phyloP scores from a whole-genome alignment of 768 basidiomycete genomes.

The Leccinum rimulosum region DNA sequence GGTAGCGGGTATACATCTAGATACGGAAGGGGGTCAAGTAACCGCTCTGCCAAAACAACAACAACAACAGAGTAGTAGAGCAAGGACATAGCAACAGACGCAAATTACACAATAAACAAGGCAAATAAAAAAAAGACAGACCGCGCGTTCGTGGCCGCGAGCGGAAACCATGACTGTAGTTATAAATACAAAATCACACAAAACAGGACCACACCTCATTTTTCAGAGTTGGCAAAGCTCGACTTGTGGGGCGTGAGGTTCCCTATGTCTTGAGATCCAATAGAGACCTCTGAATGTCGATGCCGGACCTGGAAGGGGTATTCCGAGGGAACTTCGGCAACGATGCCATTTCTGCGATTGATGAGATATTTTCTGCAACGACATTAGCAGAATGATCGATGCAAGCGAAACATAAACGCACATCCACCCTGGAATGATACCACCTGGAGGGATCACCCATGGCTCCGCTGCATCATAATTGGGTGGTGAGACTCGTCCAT shows the following conservation, averaged over 20 bases:
- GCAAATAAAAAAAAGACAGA: conserved; percentile 4
- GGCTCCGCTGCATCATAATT: conserved; percentile 62
- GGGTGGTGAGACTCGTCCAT: conserved; percentile 62
- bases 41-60: conserved; percentile 1
- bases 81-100: neutral
- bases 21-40: neutral
- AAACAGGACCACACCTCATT: conserved; percentile 9
- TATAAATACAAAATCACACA: neutral
- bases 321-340: conserved; percentile 16
- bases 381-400: neutral
- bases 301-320: conserved; percentile 33
- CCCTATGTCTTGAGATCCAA: conserved; percentile 32
- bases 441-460: conserved; percentile 72
- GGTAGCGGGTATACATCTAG: conserved; percentile 9
- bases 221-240: conserved; percentile 29
- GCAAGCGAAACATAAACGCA: conserved; percentile 31
- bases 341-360: conserved; percentile 2
- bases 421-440: conserved; percentile 70
- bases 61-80: neutral
- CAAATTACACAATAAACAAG: conserved; percentile 31
- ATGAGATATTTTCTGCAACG: conserved; percentile 27
- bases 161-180: conserved; percentile 9
- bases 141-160: conserved; percentile 15
- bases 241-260: conserved; percentile 23
- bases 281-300: conserved; percentile 30